Percentiles rank a stretch among this genome's conserved stretches.
Conservation (phyloP, 23 red algal species). For the Gracilaria domingensis region DNA sequence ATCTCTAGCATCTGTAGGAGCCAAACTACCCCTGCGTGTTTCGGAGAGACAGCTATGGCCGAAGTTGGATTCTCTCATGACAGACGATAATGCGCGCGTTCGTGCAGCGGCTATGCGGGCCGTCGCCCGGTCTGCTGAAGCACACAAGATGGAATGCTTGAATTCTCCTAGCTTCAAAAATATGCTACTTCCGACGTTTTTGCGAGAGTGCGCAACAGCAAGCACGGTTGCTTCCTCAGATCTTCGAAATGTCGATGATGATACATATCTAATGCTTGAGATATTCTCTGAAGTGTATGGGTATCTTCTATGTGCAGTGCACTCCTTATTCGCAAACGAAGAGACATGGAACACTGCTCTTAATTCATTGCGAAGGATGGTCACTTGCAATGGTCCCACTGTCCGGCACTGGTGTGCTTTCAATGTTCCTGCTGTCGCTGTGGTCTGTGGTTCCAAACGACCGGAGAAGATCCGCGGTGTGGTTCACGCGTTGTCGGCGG, state of each 20-base stretch:
- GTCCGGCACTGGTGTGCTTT: constrained; percentile 93
- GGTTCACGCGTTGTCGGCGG: constrained; percentile 77
- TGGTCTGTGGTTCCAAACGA: constrained; percentile 55
- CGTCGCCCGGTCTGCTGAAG: constrained; percentile 74
- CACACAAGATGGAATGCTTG: constrained; percentile 57
- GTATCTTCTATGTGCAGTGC: constrained; percentile 79
- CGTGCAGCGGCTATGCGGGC: constrained; percentile 75
- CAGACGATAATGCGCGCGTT: constrained; percentile 72
- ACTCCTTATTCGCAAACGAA: constrained; percentile 70
- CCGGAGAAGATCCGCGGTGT: constrained; percentile 83
- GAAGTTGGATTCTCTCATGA: constrained; percentile 68
- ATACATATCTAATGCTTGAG: constrained; percentile 88
- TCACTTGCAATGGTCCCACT: constrained; percentile 91
- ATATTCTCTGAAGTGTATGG: constrained; percentile 90
- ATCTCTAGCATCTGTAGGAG: constrained; percentile 64
- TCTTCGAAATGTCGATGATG: constrained; percentile 84
- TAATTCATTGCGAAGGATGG: constrained; percentile 84
- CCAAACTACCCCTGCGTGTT: constrained; percentile 76
- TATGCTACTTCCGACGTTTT: constrained; percentile 76
- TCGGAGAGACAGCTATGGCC: constrained; percentile 82
- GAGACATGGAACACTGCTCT: constrained; percentile 81
- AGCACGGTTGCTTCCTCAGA: constrained; percentile 73
- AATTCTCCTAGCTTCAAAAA: constrained; percentile 56
- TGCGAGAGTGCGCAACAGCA: constrained; percentile 78
- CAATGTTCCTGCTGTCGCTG: constrained; percentile 83